Evolutionary conservation across 257 asterid species (phyloP).

Genomic region (Anisodus acutangulus): DNA sequence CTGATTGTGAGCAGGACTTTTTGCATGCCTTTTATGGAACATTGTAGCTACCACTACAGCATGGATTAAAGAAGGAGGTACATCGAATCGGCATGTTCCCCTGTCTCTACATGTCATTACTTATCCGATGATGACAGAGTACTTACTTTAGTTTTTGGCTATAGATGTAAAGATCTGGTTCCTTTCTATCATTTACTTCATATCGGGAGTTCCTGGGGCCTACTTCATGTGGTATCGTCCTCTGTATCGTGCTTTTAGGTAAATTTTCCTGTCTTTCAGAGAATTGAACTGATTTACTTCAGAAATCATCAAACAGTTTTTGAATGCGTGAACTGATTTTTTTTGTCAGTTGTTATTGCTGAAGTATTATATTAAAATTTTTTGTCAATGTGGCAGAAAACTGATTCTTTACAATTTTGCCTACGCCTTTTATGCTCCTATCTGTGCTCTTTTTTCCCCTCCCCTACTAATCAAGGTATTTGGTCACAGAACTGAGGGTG

Average conservation of each 20-base stretch:
- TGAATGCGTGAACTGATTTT: background rate
- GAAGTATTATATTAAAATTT: background rate
- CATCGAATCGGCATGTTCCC: constrained; percentile 28
- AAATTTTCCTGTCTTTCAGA: constrained; percentile 23
- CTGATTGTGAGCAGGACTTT: constrained; percentile 62
- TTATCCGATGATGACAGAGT: background rate
- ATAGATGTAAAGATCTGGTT: constrained; percentile 70
- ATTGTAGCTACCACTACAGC: constrained; percentile 84
- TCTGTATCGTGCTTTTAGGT: constrained; percentile 95
- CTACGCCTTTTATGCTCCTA: background rate
- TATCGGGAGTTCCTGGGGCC: constrained; percentile 95
- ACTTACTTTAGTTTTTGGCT: constrained; percentile 23
- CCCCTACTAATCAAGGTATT: background rate
- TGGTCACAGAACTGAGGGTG: constrained; percentile 82
- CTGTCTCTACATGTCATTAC: background rate
- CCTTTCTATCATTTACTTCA: constrained; percentile 90
- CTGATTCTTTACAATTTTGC: background rate
- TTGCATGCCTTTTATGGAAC: constrained; percentile 78
- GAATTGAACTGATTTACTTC: constrained; percentile 6
- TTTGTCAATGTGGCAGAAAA: background rate
- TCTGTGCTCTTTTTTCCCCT: background rate
- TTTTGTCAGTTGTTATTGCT: constrained; percentile 7
- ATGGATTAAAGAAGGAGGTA: constrained; percentile 90
- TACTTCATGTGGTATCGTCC: constrained; percentile 97
- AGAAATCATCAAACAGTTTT: background rate